These are phyloP conservation scores for Heritiera littoralis DNA, from an alignment of 345 rosid genomes.

Conservation along the genomic window DNA sequence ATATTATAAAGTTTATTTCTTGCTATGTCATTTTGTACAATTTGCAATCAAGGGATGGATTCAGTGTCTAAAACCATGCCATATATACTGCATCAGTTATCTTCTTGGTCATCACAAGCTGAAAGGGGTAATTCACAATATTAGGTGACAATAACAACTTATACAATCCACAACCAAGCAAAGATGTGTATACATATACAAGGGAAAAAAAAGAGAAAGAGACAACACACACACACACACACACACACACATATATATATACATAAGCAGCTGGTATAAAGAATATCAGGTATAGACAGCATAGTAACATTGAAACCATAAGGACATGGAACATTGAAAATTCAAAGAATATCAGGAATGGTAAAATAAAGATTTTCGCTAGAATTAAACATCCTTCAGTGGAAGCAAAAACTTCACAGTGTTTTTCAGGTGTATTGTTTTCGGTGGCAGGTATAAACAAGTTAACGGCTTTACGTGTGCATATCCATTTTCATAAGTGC, in stretches of 20 bases:
- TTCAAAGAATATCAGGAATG: background rate
- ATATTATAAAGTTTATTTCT: background rate
- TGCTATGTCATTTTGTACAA: background rate
- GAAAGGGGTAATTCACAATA: conserved; percentile 13
- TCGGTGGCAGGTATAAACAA: background rate
- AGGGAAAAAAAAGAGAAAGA: too few relatives aligned
- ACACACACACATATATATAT: too few relatives aligned
- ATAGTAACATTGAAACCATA: too few relatives aligned
- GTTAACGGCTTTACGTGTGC: too few relatives aligned
- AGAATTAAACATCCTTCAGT: background rate
- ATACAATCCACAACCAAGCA: background rate
- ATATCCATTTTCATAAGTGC: too few relatives aligned
- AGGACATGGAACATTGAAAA: background rate
- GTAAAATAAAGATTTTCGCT: background rate
- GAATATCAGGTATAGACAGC: too few relatives aligned
- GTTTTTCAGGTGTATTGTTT: background rate
- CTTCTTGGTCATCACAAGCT: conserved; percentile 40
- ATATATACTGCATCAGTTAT: conserved; percentile 21
- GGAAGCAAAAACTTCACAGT: background rate
- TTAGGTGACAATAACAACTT: conserved; percentile 12
- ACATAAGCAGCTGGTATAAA: too few relatives aligned
- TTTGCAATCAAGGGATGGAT: background rate
- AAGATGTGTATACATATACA: too few relatives aligned
- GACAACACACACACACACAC: too few relatives aligned
- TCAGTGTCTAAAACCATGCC: background rate